Evolutionary conservation across 768 basidiomycete species (phyloP), one percentile per base, ranked within the genome.

Genomic region (Sarcodon sp.): DNA sequence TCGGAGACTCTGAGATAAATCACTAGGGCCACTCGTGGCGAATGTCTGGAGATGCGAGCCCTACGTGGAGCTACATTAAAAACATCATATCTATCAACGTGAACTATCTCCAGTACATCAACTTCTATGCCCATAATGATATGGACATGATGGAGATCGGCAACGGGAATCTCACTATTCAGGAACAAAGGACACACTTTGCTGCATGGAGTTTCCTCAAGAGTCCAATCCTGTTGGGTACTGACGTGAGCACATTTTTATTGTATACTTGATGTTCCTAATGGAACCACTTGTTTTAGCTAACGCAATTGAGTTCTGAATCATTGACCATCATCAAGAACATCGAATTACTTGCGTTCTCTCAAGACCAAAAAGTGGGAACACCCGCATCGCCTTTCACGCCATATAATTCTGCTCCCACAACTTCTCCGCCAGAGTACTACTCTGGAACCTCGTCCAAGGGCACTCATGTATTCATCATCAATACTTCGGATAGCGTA

Each of bases 91-190:
- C 48, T 4, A 67, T 57, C 15, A 75, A 76, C 50, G 70, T 67
- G 8, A 56, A 61, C 12, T 61, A 72, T 52, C 53, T 73, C 13
- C 59, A 65, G 13, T 61, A 64, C 15, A 61, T 71, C 51, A 62
- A 70, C 46, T 78, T 77, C 54, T 67, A 59, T 36, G 63, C 68
- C 0, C 75, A 77, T 53, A 75, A 76, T 49, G 76, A 78, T 50
- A 76, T 77, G 75, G 75, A 77, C 55, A 77, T 76, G 75, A 71
- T 71, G 68, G 68, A 72, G 51, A 70, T 72, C 34, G 70, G 75
- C 33, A 77, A 77, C 52, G 76, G 76, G 3, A 62, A 57, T 34
- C 59, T 76, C 15, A 73, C 72, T 1, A 61, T 71, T 21, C 56
- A 70, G 50, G 75, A 77, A 51, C 64, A 76, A 41, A 67, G 75